These are phyloP conservation scores for Serendipita sp. DNA, from an alignment of 768 basidiomycete genomes.

Conservation along the genomic window DNA sequence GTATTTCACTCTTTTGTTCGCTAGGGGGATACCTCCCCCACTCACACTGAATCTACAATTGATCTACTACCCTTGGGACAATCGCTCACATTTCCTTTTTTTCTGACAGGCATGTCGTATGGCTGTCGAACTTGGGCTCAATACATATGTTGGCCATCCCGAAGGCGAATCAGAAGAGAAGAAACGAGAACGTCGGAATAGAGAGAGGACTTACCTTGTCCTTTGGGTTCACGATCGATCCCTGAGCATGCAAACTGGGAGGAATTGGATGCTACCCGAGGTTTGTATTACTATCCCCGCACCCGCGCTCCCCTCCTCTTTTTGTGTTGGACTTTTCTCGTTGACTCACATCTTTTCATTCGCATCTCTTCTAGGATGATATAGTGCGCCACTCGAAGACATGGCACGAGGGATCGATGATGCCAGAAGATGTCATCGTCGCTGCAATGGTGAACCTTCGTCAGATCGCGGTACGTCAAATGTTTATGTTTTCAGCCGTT, in stretches of 20 bases:
- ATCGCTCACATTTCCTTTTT: not conserved
- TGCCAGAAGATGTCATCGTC: constrained; percentile 66
- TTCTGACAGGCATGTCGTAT: constrained; percentile 57
- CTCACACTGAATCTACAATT: not conserved
- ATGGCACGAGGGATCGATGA: constrained; percentile 51
- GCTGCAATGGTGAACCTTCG: constrained; percentile 63
- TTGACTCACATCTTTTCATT: not conserved
- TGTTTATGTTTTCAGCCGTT: not conserved
- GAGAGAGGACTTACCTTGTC: constrained; percentile 75
- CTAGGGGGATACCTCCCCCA: not conserved
- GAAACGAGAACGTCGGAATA: constrained; percentile 59
- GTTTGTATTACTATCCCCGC: constrained; percentile 14
- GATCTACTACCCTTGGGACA: not conserved
- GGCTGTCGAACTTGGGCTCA: constrained; percentile 71
- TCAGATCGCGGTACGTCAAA: constrained; percentile 49
- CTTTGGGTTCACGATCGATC: constrained; percentile 77
- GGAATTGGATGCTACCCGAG: constrained; percentile 80
- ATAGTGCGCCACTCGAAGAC: constrained; percentile 48
- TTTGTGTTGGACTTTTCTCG: not conserved
- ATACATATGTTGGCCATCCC: constrained; percentile 34
- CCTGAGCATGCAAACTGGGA: constrained; percentile 71
- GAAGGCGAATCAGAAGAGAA: constrained; percentile 48
- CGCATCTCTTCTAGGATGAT: constrained; percentile 33
- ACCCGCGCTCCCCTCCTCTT: not conserved
- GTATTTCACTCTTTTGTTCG: constrained; percentile 15